Evolutionary conservation across 2,329 filamentous ascomycete genomes (phyloP).

Genomic region (Fusarium devonianum): DNA sequence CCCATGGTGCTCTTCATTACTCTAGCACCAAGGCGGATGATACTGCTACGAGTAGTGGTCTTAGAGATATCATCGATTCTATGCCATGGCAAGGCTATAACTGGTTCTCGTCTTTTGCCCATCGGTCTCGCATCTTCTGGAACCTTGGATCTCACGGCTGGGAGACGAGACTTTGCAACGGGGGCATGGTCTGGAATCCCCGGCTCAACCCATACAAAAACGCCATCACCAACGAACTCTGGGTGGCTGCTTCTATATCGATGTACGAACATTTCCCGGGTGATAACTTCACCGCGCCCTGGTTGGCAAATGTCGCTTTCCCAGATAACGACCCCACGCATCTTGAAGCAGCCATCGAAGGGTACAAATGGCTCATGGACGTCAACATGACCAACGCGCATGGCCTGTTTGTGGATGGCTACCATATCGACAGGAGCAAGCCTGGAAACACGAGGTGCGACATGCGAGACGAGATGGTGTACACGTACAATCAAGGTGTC

Average conservation of each 20-base stretch:
- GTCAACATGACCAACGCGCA: conserved; percentile 81
- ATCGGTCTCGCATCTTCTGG: conserved; percentile 86
- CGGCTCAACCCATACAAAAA: conserved; percentile 87
- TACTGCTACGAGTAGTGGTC: conserved; percentile 26
- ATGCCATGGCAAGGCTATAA: conserved; percentile 77
- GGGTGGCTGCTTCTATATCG: conserved; percentile 79
- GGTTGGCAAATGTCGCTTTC: conserved; percentile 47
- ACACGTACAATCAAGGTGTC: conserved; percentile 96
- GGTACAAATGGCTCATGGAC: conserved; percentile 79
- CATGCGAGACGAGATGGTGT: conserved; percentile 84
- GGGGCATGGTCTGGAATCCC: conserved; percentile 93
- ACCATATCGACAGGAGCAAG: conserved; percentile 73
- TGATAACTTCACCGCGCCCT: conserved; percentile 76
- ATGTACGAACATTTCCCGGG: conserved; percentile 94
- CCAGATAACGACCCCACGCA: conserved; percentile 65
- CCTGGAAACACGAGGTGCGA: conserved; percentile 78
- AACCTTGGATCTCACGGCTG: conserved; percentile 80
- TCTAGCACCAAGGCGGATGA: conserved; percentile 28
- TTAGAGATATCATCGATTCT: conserved; percentile 47
- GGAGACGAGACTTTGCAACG: conserved; percentile 80
- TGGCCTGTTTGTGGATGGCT: conserved; percentile 86
- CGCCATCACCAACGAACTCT: conserved; percentile 93
- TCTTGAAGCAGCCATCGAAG: conserved; percentile 75
- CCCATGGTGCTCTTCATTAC: conserved; percentile 73
- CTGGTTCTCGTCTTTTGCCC: conserved; percentile 79